Conservation (phyloP, 208 protist genomes). For the Crithidia acanthocephali region DNA sequence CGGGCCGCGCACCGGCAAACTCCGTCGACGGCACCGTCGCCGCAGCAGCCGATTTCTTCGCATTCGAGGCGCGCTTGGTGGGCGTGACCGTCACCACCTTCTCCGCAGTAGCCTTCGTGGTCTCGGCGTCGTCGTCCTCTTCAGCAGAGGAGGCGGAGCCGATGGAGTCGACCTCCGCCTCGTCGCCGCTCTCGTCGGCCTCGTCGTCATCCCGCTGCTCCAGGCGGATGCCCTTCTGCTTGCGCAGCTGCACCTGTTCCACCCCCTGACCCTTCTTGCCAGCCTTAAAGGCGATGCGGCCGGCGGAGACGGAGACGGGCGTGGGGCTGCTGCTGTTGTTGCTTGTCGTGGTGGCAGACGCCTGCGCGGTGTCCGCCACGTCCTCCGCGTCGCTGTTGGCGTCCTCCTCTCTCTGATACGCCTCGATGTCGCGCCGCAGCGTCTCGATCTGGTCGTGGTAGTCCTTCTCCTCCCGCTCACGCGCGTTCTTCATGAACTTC, state of each 20-base stretch:
- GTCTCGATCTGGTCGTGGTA: constrained; percentile 59
- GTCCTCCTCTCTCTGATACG: constrained; percentile 37
- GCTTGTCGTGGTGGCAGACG: neutral
- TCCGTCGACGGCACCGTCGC: constrained; percentile 1
- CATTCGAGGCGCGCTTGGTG: too few species aligned
- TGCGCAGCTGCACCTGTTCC: constrained; percentile 60
- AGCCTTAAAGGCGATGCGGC: constrained; percentile 22
- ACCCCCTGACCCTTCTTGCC: constrained; percentile 33
- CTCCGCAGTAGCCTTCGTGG: neutral
- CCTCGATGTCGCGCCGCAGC: constrained; percentile 60
- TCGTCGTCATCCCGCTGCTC: constrained; percentile 10
- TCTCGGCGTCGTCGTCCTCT: neutral
- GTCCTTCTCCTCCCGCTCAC: constrained; percentile 62
- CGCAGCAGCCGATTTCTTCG: too few species aligned
- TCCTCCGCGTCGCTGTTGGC: neutral
- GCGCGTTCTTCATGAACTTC: constrained; percentile 90
- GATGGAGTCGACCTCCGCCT: constrained; percentile 14
- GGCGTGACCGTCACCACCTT: too few species aligned
- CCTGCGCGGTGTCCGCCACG: neutral
- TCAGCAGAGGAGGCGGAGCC: constrained; percentile 14
- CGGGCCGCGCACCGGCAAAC: constrained; percentile 29
- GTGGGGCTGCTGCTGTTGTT: neutral
- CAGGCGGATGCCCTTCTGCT: constrained; percentile 45
- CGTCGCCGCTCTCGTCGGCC: constrained; percentile 17
- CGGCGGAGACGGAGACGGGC: constrained; percentile 10